These are phyloP conservation scores for Sporothrix brunneoviolacea DNA, from an alignment of 2,329 filamentous ascomycete genomes.

Conservation along the genomic window DNA sequence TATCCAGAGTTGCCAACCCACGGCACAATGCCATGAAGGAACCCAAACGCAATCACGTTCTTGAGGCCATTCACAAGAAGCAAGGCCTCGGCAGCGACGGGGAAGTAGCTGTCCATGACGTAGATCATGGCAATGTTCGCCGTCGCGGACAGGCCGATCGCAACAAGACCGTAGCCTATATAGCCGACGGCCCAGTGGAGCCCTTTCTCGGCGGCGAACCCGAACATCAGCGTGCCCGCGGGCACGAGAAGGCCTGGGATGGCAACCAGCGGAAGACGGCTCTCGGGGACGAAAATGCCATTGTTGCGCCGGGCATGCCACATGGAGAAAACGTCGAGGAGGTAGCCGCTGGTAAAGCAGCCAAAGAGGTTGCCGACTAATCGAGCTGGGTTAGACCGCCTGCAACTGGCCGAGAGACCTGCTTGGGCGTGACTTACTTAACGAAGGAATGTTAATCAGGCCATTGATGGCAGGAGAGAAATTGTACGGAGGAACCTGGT, in stretches of 20 bases:
- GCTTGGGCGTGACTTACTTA: background rate
- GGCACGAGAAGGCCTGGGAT: background rate
- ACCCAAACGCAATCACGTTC: constrained; percentile 5
- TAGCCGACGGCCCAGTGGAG: constrained; percentile 8
- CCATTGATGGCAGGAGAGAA: background rate
- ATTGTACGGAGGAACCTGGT: background rate
- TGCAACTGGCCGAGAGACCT: too few relatives aligned
- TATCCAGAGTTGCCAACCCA: constrained; percentile 6
- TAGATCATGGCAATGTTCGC: constrained; percentile 10
- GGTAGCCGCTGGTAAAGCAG: background rate
- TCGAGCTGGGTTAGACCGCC: too few relatives aligned
- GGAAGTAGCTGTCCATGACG: constrained; percentile 8
- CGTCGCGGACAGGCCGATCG: background rate
- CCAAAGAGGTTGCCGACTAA: background rate
- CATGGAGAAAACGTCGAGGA: background rate
- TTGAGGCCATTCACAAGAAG: constrained; percentile 5
- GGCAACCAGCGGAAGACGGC: background rate
- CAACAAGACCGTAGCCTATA: constrained; percentile 3
- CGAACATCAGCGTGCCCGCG: constrained; percentile 2
- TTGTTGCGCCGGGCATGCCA: background rate
- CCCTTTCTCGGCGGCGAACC: background rate
- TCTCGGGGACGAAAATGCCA: constrained; percentile 8
- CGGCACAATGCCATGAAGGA: constrained; percentile 1
- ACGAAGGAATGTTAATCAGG: background rate
- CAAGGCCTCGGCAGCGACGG: constrained; percentile 2